Evolutionary conservation across 345 rosid species (phyloP), one percentile per base, ranked within the genome.

Genomic region (Arabis alpina): DNA sequence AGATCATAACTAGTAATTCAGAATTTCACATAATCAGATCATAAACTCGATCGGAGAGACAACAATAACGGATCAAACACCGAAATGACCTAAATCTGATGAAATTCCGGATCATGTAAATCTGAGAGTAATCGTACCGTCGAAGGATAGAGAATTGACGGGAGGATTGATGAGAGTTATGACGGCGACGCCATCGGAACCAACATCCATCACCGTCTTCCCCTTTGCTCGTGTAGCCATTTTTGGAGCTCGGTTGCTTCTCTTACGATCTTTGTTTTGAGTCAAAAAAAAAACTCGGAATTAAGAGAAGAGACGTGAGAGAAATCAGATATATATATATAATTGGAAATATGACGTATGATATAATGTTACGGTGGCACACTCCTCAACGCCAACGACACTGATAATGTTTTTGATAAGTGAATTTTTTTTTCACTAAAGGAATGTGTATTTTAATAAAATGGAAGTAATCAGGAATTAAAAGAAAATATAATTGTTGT

Each of bases 81-180:
- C 34, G 47, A 80, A 61, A 66, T 39, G 16, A 54, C 61, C 58
- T 61, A 40, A 50, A 13, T 15, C 25, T 58, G 52, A 36, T 12
- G 7, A 36, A 63, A 68, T 1, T 40, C 42, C 40, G 39, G 32
- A 19, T 40, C 36, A 43, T 28, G 34, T 5, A 53, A 28, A 44
- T 13, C 60, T 4, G 79, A 68, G 47, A 3, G 24, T 1, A 58
- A 5, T 71, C 24, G 27, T 81, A 93, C 98, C 92, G 69, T 93
- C 94, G 6, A 77, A 76, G 2, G 96, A 87, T 30, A 93, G 97
- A 47, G 98, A 82, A 80, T 93, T 93, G 74, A 93, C 93, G 5
- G 98, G 96, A 75, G 96, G 97, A 41, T 91, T 81, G 80, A 88
- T 71, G 84, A 93, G 73, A 40, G 97, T 91, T 66, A 93, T 83